Base-by-base conservation (phyloP, 768 basidiomycete species). In the Lactifluus subvellereus region DNA sequence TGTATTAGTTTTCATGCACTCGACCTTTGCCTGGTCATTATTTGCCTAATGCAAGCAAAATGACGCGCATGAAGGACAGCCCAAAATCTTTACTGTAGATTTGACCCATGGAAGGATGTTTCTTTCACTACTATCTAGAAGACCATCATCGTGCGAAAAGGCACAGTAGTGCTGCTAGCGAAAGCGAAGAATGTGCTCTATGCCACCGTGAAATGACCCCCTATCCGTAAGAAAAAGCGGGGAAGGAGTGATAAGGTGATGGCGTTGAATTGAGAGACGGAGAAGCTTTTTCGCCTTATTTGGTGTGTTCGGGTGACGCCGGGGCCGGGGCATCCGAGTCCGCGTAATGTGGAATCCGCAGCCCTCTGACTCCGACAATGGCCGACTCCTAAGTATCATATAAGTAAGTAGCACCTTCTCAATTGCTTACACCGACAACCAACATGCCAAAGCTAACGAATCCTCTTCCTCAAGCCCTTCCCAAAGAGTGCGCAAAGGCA, bases 401-500 rank as follows among this genome's bases (percentile, higher is more conserved):
- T 10, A 37, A 11, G 11, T 37, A 11, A 11, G 37, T 11, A 11
- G 11, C 37, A 8, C 11, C 37, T 11, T 11, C 37, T 11, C 37
- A 37, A 3, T 27, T 37, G 11, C 37, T 37, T 37, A 37, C 40
- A 40, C 14, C 40, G 10, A 47, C 45, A 2, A 20, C 20, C 45
- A 20, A 7, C 47, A 53, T 57, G 57, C 32, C 61, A 10, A 82
- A 83, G 65, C 68, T 82, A 37, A 80, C 76, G 59, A 79, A 78
- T 1, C 80, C 81, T 27, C 70, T 82, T 53, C 81, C 81, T 32
- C 79, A 85, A 72, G 77, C 82, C 4, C 77, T 96, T 42, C 83
- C 84, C 13, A 94, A 90, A 60, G 94, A 97, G 76, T 93, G 91
- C 70, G 74, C 77, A 53, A 97, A 96, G 73, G 93, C 93, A 30